Conservation (phyloP, 768 basidiomycete genomes). For the Suillus clintonianus region DNA sequence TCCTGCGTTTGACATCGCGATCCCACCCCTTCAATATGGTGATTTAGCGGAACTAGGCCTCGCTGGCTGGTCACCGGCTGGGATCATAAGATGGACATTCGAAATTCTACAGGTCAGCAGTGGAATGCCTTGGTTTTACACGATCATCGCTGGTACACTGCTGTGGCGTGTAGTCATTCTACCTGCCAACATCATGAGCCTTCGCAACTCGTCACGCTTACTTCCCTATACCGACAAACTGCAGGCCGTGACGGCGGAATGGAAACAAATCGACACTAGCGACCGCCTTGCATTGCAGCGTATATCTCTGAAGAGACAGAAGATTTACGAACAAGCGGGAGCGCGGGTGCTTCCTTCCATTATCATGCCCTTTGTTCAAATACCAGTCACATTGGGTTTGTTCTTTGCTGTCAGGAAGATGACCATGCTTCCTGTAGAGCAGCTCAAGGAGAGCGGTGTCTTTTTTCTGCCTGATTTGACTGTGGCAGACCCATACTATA, state of each 20-base stretch:
- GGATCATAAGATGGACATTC: conserved; percentile 59
- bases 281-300: conserved; percentile 46
- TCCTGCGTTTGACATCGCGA: conserved; percentile 26
- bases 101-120: conserved; percentile 70
- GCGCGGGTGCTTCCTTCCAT: conserved; percentile 59
- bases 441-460: conserved; percentile 77
- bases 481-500: conserved; percentile 68
- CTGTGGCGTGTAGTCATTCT: conserved; percentile 62
- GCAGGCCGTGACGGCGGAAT: conserved; percentile 51
- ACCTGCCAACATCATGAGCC: conserved; percentile 57
- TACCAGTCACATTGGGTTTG: conserved; percentile 75
- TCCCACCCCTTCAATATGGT: conserved; percentile 64
- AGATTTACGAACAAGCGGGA: conserved; percentile 64
- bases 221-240: conserved; percentile 46
- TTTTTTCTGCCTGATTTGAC: conserved; percentile 78
- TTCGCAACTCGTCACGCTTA: conserved; percentile 54
- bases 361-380: conserved; percentile 63
- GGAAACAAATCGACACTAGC: conserved; percentile 39
- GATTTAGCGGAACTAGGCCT: conserved; percentile 73
- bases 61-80: conserved; percentile 62
- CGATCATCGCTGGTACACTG: conserved; percentile 67
- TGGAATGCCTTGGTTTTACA: conserved; percentile 82
- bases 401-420: conserved; percentile 82
- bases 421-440: conserved; percentile 69
- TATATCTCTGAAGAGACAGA: conserved; percentile 45